A percentile compares a stretch with the other conserved stretches of the same genome.
Evolutionary conservation across 202 grass and related monocot species (phyloP).

Genomic region (Carex sylvatica): DNA sequence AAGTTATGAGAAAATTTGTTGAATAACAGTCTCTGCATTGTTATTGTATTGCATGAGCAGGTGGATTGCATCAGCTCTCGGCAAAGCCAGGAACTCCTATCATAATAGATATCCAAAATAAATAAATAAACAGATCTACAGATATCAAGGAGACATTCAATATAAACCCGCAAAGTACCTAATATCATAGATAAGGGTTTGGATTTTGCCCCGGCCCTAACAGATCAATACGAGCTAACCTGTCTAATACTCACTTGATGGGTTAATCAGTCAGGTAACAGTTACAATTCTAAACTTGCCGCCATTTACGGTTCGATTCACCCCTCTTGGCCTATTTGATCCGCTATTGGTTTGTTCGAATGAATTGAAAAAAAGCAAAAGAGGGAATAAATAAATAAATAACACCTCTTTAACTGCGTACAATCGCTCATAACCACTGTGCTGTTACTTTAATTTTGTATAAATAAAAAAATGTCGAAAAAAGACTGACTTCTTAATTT

Average conservation of each 20-base stretch:
- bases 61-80: conserved; percentile 83
- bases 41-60: conserved; percentile 84
- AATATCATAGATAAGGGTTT: neutral
- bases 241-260: neutral
- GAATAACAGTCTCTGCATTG: conserved; percentile 86
- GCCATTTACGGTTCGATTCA: neutral
- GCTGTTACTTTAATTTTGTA: neutral
- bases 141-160: neutral
- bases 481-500: neutral
- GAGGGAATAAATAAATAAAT: neutral
- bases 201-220: neutral
- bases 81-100: conserved; percentile 92
- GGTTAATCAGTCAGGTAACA: neutral
- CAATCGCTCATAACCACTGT: neutral
- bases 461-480: neutral
- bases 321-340: neutral
- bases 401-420: neutral
- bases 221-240: neutral
- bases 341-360: neutral
- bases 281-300: neutral
- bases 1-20: conserved; percentile 85
- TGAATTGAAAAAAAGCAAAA: neutral
- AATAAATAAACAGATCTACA: neutral
- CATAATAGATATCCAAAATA: neutral
- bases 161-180: neutral